Evolutionary conservation across 305 asterid genomes (phyloP).

Genomic region (Solanum hybrid): DNA sequence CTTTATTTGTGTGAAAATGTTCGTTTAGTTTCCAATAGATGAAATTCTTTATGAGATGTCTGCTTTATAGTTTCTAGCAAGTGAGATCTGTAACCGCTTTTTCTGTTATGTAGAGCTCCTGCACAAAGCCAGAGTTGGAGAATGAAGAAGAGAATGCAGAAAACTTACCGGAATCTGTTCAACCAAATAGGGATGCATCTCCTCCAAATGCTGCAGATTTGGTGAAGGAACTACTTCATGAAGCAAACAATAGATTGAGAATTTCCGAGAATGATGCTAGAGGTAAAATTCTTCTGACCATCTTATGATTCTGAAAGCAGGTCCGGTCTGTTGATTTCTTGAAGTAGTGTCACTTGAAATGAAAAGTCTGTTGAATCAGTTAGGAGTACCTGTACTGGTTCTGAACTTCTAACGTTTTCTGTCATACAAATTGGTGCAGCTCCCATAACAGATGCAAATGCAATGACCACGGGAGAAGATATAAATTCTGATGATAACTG

Average conservation of each 20-base stretch:
- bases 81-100: not conserved
- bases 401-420: not conserved
- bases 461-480: constrained; percentile 24
- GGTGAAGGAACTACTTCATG: constrained; percentile 22
- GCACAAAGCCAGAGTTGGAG: constrained; percentile 64
- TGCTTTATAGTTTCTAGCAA: not conserved
- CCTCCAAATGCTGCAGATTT: constrained; percentile 16
- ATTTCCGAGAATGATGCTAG: constrained; percentile 18
- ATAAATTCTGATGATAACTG: constrained; percentile 15
- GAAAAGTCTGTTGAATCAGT: not conserved
- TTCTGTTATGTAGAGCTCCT: constrained; percentile 54
- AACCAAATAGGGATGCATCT: constrained; percentile 22
- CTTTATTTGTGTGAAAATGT: not conserved
- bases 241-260: constrained; percentile 17
- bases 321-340: not conserved
- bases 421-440: not conserved
- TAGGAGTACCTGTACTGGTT: not conserved
- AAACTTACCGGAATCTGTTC: constrained; percentile 18
- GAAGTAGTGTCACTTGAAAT: not conserved
- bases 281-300: constrained; percentile 24
- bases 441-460: constrained; percentile 7
- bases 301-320: not conserved
- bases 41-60: not conserved
- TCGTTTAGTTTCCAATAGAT: not conserved
- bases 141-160: constrained; percentile 34